These are phyloP conservation scores for Zea mays DNA, from an alignment of 176 grass and related monocot genomes.

Conservation along the genomic window DNA sequence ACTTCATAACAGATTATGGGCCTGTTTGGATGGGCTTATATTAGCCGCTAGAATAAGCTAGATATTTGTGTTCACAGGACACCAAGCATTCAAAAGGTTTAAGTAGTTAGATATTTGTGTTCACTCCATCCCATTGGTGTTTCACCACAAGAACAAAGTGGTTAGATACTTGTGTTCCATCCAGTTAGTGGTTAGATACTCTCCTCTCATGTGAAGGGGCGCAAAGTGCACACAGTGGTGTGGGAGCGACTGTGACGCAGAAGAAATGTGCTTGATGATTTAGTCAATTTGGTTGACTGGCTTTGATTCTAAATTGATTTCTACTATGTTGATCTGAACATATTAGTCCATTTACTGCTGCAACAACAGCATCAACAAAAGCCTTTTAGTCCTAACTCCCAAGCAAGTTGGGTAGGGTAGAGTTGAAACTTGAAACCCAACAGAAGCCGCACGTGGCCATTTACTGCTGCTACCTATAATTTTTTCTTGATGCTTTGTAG, in stretches of 20 bases:
- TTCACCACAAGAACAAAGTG: neutral
- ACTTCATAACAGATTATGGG: neutral
- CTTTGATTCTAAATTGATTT: neutral
- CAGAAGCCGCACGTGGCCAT: no score
- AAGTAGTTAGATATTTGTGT: neutral
- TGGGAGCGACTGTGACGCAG: neutral
- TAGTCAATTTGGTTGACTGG: neutral
- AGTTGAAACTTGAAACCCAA: no score
- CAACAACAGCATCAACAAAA: no score
- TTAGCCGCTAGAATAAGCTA: neutral
- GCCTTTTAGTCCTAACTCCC: no score
- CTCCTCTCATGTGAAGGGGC: neutral
- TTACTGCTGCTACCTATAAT: neutral
- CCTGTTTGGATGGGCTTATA: neutral
- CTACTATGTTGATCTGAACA: neutral
- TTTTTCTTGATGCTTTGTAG: neutral
- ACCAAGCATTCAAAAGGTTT: neutral
- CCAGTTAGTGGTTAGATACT: no score
- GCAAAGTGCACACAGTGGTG: neutral
- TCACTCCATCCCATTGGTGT: neutral
- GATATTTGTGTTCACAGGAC: neutral
- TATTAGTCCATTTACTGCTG: neutral
- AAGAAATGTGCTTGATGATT: neutral
- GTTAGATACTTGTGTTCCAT: no score
- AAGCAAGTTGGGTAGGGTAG: no score